Base-by-base conservation (phyloP, 768 basidiomycete species). In the Polyporus arcularius region DNA sequence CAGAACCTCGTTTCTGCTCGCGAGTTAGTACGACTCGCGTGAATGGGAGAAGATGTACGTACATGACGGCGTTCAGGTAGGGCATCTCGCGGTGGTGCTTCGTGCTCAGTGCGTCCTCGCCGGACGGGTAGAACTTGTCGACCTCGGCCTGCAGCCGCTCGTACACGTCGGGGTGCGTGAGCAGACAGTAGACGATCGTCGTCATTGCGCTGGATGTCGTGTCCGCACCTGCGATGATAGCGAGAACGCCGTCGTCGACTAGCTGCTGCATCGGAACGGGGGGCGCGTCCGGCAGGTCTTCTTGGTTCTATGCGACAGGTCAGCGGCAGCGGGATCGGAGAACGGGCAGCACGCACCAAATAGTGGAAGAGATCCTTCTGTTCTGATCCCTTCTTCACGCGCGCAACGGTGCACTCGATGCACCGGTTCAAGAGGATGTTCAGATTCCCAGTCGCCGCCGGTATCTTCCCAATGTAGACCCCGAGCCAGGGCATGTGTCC, bases 331-430 rank as follows among this genome's bases (percentile, higher is more conserved):
- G 49, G 21, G 49, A 50, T 52, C 31, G 32, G 21, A 53, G 60
- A 38, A 26, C 7, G 4, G 18, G 45, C 35, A 18, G 21, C 21
- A 26, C 63, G 18, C 53, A 82, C 82, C 58, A 83, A 69, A 61
- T 83, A 76, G 65, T 82, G 76, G 68, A 80, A 81, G 68, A 80
- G 64, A 50, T 72, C 71, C 38, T 65, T 63, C 6, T 21, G 41
- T 7, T 42, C 42, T 6, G 68, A 67, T 9, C 69, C 71, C 11
- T 55, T 46, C 41, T 63, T 60, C 40, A 64, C 54, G 35, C 70
- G 57, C 21, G 53, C 40, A 0, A 21, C 42, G 30, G 58, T 54
- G 28, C 58, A 58, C n/a, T 63, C 32, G 41, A 42, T 28, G 38
- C 62, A 56, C 2, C 61, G 42, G 18, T 26, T 40, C 26, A 66